These are phyloP conservation scores for Croton setiger DNA, from an alignment of 441 rosid genomes.

Conservation along the genomic window DNA sequence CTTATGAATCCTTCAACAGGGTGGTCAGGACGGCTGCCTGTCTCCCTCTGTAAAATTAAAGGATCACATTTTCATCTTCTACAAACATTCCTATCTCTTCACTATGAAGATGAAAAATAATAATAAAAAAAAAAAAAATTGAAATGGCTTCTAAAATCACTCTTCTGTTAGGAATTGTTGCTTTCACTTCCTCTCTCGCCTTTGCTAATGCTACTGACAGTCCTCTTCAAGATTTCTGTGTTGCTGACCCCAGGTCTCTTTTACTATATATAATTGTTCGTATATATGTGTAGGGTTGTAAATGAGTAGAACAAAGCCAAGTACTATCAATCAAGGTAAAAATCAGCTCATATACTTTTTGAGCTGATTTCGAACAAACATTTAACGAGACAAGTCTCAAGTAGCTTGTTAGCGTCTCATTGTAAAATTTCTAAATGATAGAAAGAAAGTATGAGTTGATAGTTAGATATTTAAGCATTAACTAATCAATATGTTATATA, in stretches of 20 bases:
- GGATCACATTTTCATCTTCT: not conserved
- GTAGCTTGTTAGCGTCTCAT: too few relatives aligned
- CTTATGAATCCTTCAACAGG: not conserved
- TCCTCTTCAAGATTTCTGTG: conserved; percentile 28
- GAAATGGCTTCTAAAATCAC: conserved; percentile 16
- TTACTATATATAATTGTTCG: not conserved
- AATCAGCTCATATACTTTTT: too few relatives aligned
- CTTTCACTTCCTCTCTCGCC: conserved; percentile 4
- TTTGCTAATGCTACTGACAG: conserved; percentile 21
- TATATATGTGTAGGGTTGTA: too few relatives aligned
- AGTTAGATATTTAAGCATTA: too few relatives aligned
- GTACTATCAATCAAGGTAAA: too few relatives aligned
- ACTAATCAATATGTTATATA: too few relatives aligned
- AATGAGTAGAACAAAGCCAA: too few relatives aligned
- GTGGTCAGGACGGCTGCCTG: not conserved
- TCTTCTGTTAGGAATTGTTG: not conserved
- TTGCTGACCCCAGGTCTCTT: conserved; percentile 22
- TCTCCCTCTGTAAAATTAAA: not conserved
- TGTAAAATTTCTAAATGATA: too few relatives aligned
- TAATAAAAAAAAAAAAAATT: too few relatives aligned
- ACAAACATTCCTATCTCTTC: not conserved
- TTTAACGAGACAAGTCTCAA: too few relatives aligned
- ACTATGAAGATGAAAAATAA: not conserved
- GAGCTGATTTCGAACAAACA: too few relatives aligned
- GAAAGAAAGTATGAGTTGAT: too few relatives aligned